Conservation (phyloP, 345 rosid species). For the Carallia pectinifolia region DNA sequence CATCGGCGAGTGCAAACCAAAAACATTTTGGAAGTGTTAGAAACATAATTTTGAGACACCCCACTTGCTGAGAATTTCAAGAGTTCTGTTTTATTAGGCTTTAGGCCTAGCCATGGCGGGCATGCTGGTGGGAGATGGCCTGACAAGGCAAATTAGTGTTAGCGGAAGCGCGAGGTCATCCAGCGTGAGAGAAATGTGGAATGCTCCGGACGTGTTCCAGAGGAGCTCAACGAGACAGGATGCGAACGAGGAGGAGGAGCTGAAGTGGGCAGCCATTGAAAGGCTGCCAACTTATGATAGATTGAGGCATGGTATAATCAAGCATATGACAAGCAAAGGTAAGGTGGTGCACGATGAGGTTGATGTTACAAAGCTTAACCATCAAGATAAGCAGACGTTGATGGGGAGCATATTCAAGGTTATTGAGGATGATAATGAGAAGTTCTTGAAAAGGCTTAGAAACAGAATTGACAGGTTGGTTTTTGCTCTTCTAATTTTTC, state of each 20-base stretch:
- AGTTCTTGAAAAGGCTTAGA: conserved; percentile 39
- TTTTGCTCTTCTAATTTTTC: neutral
- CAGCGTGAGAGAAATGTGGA: neutral
- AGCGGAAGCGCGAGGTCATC: neutral
- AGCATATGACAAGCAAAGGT: conserved; percentile 39
- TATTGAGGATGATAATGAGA: conserved; percentile 59
- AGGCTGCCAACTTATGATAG: conserved; percentile 56
- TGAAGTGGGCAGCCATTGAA: conserved; percentile 64
- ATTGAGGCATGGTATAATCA: conserved; percentile 37
- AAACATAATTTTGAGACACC: too few species aligned
- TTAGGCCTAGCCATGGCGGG: neutral
- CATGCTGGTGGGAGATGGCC: neutral
- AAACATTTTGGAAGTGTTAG: too few species aligned
- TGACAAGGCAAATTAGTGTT: neutral
- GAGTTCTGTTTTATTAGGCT: too few species aligned
- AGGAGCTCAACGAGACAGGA: neutral
- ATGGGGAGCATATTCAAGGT: conserved; percentile 46
- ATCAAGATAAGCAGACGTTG: conserved; percentile 36
- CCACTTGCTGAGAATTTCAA: too few species aligned
- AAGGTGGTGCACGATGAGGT: conserved; percentile 39
- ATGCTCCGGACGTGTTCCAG: neutral
- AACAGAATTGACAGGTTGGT: conserved; percentile 52
- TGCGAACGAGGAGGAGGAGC: conserved; percentile 46
- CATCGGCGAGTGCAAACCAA: too few species aligned
- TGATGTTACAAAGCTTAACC: conserved; percentile 43